Conservation (phyloP, 1,139 yeast genomes). For the Pichia sp. region DNA sequence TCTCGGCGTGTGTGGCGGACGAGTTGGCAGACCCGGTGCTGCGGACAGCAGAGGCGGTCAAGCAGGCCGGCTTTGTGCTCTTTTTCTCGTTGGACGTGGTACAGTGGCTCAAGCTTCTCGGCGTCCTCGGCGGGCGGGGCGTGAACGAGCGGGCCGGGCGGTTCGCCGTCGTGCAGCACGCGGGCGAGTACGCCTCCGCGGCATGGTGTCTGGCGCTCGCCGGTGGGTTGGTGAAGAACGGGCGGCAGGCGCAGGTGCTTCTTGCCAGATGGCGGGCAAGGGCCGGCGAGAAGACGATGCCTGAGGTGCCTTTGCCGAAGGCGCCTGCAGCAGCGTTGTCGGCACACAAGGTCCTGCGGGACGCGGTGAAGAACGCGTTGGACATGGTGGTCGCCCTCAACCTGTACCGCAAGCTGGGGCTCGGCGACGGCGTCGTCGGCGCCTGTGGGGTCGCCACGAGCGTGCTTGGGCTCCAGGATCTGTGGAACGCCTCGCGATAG, state of each 20-base stretch:
- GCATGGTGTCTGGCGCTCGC: constrained; percentile 76
- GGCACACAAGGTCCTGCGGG: constrained; percentile 45
- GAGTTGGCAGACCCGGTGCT: constrained; percentile 60
- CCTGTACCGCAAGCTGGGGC: constrained; percentile 54
- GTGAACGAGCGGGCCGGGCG: too few relatives aligned
- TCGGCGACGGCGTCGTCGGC: constrained; percentile 80
- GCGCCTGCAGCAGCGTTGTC: not conserved
- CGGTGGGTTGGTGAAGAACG: constrained; percentile 29
- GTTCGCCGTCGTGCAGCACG: constrained; percentile 20
- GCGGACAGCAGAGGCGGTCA: constrained; percentile 53
- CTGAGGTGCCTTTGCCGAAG: too few relatives aligned
- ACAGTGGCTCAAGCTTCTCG: constrained; percentile 54
- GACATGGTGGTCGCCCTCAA: constrained; percentile 76
- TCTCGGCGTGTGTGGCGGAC: constrained; percentile 65
- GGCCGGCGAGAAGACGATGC: too few relatives aligned
- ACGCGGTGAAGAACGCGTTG: constrained; percentile 74
- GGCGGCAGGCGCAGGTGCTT: constrained; percentile 29
- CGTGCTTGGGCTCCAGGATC: constrained; percentile 66
- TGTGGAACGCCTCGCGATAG: constrained; percentile 44
- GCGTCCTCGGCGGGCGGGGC: constrained; percentile 30
- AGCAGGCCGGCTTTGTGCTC: constrained; percentile 70
- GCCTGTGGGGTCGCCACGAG: constrained; percentile 83
- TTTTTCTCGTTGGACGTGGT: constrained; percentile 74
- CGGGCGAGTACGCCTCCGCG: constrained; percentile 45
- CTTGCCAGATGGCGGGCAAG: constrained; percentile 8